Evolutionary conservation across 1,139 yeast species (phyloP), one percentile per base, ranked within the genome.

Genomic region (Saccharomyces uvarum): DNA sequence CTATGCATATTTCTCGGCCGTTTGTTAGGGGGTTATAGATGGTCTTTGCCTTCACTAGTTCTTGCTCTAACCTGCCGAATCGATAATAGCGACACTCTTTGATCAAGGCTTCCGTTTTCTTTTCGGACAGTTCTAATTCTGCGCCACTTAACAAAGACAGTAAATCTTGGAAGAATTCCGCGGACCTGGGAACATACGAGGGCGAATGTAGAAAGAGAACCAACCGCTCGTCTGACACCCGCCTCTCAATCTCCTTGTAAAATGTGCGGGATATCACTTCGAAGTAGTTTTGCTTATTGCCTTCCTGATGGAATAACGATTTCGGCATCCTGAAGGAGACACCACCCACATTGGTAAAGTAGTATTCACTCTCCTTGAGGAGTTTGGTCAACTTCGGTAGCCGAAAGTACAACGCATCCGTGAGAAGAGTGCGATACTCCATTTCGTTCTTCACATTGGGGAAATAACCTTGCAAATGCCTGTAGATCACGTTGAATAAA

Each of bases 271-370:
- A 77, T 9, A 84, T 77, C 16, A 87, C 71, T 3, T 86, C 78
- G 70, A 89, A 86, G 67, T 77, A 87, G 69, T 88, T 89, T 4
- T 95, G 95, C 51, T 70, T 66, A 66, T 89, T 87, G 0, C 96
- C 96, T 2, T 80, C 76, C 3, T 73, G 65, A 2, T 69, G 62
- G 52, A 88, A 72, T 19, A 87, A 61, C 21, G 71, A 72, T 57
- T 77, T 76, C 1, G 89, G 79, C 2, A 89, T 73, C 57, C 77
- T 77, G 67, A 88, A 84, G 24, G 80, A 71, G 51, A 70, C 68
- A 31, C 80, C 78, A 4, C 95, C 93, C 11, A 89, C 73, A 21
- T 77, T 74, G n/a, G 82, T 80, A 68, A 78, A 82, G 41, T 83
- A 73, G 56, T 66, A 67, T 47, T 82, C 86, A 28, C 80, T 81